These are phyloP conservation scores for Acacia confusa DNA, from an alignment of 306 rosid species.

Conservation along the genomic window DNA sequence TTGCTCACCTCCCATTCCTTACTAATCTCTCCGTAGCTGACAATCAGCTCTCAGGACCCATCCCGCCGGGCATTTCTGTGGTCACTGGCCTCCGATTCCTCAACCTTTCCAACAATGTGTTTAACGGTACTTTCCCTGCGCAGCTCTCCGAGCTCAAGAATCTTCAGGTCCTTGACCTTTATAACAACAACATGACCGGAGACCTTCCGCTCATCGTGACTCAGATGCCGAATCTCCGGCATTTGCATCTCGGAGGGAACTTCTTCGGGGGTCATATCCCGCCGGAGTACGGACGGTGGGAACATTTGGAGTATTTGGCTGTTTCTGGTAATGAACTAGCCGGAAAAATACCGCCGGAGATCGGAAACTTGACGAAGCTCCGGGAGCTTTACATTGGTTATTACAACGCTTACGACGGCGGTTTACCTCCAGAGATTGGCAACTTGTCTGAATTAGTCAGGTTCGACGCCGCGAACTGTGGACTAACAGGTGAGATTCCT, in stretches of 20 bases:
- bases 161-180: constrained; percentile 68
- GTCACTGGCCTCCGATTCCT: constrained; percentile 54
- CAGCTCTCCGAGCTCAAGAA: constrained; percentile 48
- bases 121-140: constrained; percentile 67
- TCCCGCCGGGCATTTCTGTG: constrained; percentile 57
- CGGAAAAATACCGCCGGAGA: constrained; percentile 68
- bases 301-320: constrained; percentile 64
- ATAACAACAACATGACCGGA: constrained; percentile 83
- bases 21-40: constrained; percentile 53
- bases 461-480: constrained; percentile 84
- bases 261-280: constrained; percentile 73
- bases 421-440: constrained; percentile 76
- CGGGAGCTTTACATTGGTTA: constrained; percentile 86
- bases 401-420: constrained; percentile 65
- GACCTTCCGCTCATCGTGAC: constrained; percentile 58
- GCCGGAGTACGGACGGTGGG: constrained; percentile 60
- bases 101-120: constrained; percentile 80
- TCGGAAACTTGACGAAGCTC: constrained; percentile 63
- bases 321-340: constrained; percentile 76
- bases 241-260: constrained; percentile 87
- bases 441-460: constrained; percentile 66
- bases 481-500: constrained; percentile 76
- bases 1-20: constrained; percentile 61
- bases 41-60: constrained; percentile 68
- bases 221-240: constrained; percentile 55